Evolutionary conservation across 1,284 basidiomycete genomes (phyloP).

Genomic region (Cutaneotrichosporon arboriforme): DNA sequence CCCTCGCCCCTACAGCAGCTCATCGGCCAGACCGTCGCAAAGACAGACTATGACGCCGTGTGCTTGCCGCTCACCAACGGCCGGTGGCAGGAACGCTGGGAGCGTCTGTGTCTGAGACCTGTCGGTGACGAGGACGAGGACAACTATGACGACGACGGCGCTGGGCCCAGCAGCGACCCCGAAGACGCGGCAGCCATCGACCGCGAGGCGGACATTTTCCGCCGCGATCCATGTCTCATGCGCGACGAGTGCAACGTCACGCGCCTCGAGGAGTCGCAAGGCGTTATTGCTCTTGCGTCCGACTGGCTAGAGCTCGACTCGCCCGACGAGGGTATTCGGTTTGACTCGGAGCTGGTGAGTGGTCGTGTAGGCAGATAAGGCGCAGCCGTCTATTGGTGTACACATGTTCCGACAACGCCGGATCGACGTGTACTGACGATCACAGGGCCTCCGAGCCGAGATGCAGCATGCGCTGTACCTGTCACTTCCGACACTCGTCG

Average conservation of each 20-base stretch:
- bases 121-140: constrained; percentile 52
- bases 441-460: constrained; percentile 86
- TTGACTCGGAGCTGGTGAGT: constrained; percentile 89
- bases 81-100: constrained; percentile 83
- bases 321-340: constrained; percentile 85
- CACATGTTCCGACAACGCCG: no score
- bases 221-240: constrained; percentile 70
- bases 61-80: constrained; percentile 81
- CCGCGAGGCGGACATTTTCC: constrained; percentile 79
- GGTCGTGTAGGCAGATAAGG: no score
- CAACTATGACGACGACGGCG: constrained; percentile 15
- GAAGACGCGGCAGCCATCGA: constrained; percentile 49
- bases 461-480: constrained; percentile 89
- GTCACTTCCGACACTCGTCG: constrained; percentile 72
- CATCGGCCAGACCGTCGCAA: constrained; percentile 32
- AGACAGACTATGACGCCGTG: constrained; percentile 54
- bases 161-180: background rate
- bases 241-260: constrained; percentile 84
- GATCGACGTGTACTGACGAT: background rate
- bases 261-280: constrained; percentile 80
- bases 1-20: constrained; percentile 37
- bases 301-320: constrained; percentile 96
- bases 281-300: constrained; percentile 69
- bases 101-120: constrained; percentile 68
- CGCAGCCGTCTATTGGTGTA: no score